Evolutionary conservation across 257 asterid genomes (phyloP), one percentile per base, ranked within the genome.

Genomic region (Petunia axillaris): DNA sequence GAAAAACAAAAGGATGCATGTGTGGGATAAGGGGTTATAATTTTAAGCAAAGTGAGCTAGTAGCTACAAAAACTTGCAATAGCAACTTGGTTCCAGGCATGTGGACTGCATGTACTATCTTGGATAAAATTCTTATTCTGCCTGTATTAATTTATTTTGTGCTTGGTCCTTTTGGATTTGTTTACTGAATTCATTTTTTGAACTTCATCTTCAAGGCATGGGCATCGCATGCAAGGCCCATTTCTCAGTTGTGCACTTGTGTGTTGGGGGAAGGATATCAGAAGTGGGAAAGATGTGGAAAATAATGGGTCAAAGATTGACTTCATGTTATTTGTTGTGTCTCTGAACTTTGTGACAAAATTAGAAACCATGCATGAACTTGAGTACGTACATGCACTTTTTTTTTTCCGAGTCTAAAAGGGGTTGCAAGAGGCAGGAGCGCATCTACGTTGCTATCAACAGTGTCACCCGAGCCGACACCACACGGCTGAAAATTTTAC

Each of bases 131-230:
- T 37, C 16, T 64, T 64, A 1, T 0, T 39, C 16, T 16, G 40
- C 13, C 39, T 60, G 39, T n/a, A 15, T 66, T 66, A 14, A 40
- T 62, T 5, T n/a, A 41, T 66, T 8, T 3, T 44, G 58, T 68
- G 59, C 9, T 38, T 38, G 71, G 5, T 64, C 71, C 35, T 4
- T 64, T 64, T 13, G 71, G 59, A 71, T 71, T 46, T 71, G 46
- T 43, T 60, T 35, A 35, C 5, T 16, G 43, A 41, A 0, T 53
- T 7, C 75, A 66, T 48, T 48, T 25, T 48, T 35, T 55, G 59
- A 71, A 48, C 59, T 71, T 71, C 58, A 70, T 46, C 52, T 71
- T 59, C 77, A 25, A 71, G 77, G 35, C 43, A 48, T 71, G 77
- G 60, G 43, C 35, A 71, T 71, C 35, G 60, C 77, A 73, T 73